phyloP scores from a whole-genome alignment of 2,329 filamentous ascomycete species.

The Epichloe amarillans region DNA sequence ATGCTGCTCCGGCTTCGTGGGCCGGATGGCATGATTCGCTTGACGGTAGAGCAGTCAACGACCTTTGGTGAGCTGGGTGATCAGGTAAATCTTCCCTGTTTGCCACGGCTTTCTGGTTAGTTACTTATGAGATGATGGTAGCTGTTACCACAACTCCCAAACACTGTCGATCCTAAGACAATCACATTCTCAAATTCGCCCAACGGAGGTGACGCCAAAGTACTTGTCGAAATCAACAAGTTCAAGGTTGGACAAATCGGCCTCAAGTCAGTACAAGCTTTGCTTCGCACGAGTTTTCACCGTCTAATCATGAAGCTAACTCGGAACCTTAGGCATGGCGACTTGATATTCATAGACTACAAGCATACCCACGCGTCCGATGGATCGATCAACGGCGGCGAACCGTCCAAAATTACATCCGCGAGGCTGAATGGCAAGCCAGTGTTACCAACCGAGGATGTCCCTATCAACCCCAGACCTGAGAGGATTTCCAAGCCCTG shows the following conservation, averaged over 20 bases:
- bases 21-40: constrained; percentile 82
- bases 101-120: not conserved
- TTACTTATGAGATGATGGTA: constrained; percentile 14
- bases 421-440: constrained; percentile 69
- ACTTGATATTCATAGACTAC: constrained; percentile 81
- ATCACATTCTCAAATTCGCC: constrained; percentile 51
- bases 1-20: constrained; percentile 84
- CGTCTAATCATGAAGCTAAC: constrained; percentile 9
- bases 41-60: constrained; percentile 61
- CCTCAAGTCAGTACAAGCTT: constrained; percentile 31
- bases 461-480: constrained; percentile 59
- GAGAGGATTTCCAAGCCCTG: constrained; percentile 39
- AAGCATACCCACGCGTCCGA: constrained; percentile 37
- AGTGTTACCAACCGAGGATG: constrained; percentile 54
- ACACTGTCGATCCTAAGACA: constrained; percentile 45
- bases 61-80: constrained; percentile 53
- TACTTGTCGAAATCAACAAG: constrained; percentile 41
- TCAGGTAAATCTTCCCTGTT: constrained; percentile 26
- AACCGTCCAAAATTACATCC: constrained; percentile 29
- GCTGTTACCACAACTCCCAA: constrained; percentile 45
- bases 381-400: constrained; percentile 22
- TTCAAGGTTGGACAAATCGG: constrained; percentile 46
- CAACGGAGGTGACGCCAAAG: constrained; percentile 42
- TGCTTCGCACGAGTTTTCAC: not conserved
- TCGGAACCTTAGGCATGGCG: constrained; percentile 56